Base-by-base conservation (phyloP, 306 rosid species). In the Begonia masoniana region DNA sequence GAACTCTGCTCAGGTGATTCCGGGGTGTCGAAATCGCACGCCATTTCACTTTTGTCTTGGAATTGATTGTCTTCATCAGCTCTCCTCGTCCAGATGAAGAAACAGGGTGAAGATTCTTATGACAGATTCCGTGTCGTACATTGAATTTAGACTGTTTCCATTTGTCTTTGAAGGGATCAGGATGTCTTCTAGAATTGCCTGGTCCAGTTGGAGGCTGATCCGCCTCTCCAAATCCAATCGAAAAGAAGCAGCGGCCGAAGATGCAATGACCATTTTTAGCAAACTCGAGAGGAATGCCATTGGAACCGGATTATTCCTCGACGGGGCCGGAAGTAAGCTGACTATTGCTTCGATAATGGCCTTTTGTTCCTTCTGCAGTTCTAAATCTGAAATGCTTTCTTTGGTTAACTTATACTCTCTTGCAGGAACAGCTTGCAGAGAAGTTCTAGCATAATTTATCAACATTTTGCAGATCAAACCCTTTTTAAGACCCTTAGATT, bases 141-240 rank as follows among this genome's bases (percentile, higher is more conserved):
- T 63, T 6, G 82, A 74, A 57, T 62, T 61, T 50, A 78, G 86
- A 13, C 52, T 67, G 50, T 66, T 79, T 39, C 81, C 95, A 52
- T 74, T 79, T 55, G 83, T 74, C 55, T 67, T 83, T 59, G 84
- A 65, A n/a, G 96, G 99, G 59, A 86, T 83, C 46, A 92, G 64
- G 54, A 92, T 72, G 70, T 92, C 99, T 75, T 92, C 99, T 6
- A 92, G 99, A 67, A 86, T 92, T 45, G 96, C 99, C 62, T 92
- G 99, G 59, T 92, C 96, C 64, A 92, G 81, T 50, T 86, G 99
- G 42, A 92, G 68, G 51, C 99, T 96, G 17, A 92, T 92, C 56
- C 95, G 67, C 54, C 96, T 74, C 68, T 92, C 99, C 61, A 92
- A 63, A 69, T 92, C 99, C 2, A 93, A 79, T 69, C 89, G 79